Base-by-base conservation (phyloP, 768 basidiomycete species). In the Leccinum disarticulatum region DNA sequence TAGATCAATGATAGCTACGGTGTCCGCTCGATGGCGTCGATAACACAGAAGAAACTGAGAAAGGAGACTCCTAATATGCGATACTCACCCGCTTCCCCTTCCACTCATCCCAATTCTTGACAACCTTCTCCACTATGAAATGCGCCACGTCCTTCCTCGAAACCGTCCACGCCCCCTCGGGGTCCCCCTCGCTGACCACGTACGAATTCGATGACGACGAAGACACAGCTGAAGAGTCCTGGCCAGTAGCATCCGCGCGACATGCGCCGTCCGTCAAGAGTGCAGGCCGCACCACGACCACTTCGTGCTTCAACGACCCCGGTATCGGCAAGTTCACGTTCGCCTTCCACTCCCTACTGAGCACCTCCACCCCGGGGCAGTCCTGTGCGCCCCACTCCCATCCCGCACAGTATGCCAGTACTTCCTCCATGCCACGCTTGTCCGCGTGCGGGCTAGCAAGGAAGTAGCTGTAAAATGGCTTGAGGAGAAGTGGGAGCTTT, bases 81-180 rank as follows among this genome's bases (percentile, higher is more conserved):
- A 88, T 73, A 53, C 70, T 76, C 6, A 85, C 73, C 17, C 76
- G 66, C 67, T 83, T 84, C 22, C 82, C 80, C 60, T 77, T 71
- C 76, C 77, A 86, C 54, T 83, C 74, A 7, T 77, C 67, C 88
- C 87, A 87, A 19, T 78, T 67, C 53, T 74, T 72, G 22, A 77
- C 46, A 19, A 80, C 64, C 0, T 71, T 76, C 52, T 87, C 80
- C 4, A 78, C 81, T 14, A 89, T 66, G 70, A 88, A 88, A 73
- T 88, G 85, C 1, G 82, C 84, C 2, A 86, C 84, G 66, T 90
- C 87, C 64, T 75, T 77, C 65, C 87, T 78, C 38, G 86, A 85
- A 4, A 90, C 67, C n/a, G 80, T 80, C 66, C 78, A 88, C 4
- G 74, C 75, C 13, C 69, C 59, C 3, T 35, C 6, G 11, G 83